Conservation (phyloP, 805 yeast species). For the Pichia ethanolica region DNA sequence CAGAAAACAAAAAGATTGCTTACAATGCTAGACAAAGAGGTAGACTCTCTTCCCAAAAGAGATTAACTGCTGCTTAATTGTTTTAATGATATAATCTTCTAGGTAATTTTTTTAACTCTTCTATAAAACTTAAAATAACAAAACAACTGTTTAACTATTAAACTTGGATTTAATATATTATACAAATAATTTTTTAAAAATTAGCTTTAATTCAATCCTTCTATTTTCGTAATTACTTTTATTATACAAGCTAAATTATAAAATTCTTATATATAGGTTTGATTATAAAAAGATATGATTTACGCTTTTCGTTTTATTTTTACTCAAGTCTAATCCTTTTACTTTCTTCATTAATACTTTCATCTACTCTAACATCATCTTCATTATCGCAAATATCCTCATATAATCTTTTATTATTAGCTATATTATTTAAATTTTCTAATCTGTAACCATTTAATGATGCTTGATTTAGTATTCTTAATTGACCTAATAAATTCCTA, state of each 20-base stretch:
- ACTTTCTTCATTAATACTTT: background rate
- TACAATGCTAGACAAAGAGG: conserved; percentile 89
- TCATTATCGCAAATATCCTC: background rate
- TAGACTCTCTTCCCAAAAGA: conserved; percentile 83
- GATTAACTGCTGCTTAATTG: conserved; percentile 57
- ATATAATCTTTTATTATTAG: background rate
- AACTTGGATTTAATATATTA: background rate
- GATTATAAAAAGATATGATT: too few species aligned
- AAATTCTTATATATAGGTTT: too few species aligned
- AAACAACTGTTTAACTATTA: conserved; percentile 6
- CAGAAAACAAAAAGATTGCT: conserved; percentile 45
- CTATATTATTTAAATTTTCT: conserved; percentile 1
- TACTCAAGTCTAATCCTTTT: too few species aligned
- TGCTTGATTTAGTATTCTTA: background rate
- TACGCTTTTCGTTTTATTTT: background rate
- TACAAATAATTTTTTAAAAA: too few species aligned
- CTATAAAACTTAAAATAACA: conserved; percentile 2
- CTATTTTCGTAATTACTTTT: background rate
- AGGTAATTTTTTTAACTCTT: conserved; percentile 2
- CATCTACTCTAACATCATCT: background rate
- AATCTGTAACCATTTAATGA: background rate
- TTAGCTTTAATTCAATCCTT: too few species aligned
- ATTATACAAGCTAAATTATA: background rate
- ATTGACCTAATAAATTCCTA: background rate
- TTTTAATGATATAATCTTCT: conserved; percentile 1